These are phyloP conservation scores for Selaginella moellendorffii DNA, from an alignment of 75 land plant species.

Conservation along the genomic window DNA sequence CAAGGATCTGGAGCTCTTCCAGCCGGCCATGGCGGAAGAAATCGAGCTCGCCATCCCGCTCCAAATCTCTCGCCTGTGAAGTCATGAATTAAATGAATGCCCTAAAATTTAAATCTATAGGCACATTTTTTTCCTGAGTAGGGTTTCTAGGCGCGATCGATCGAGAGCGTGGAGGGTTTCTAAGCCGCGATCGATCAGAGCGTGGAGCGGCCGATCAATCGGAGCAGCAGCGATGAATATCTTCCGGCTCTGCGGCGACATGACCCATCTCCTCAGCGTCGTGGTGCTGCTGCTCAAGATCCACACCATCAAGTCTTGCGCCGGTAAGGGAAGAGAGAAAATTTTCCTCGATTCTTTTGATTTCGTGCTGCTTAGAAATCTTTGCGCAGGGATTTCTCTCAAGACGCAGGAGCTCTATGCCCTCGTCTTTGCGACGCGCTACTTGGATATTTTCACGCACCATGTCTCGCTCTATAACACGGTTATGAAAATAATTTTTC, in stretches of 20 bases:
- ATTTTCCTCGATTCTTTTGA: not conserved
- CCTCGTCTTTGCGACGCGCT: slow-evolving; percentile 51
- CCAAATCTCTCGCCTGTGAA: slow-evolving; percentile 51
- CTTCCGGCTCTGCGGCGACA: not conserved
- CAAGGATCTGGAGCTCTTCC: slow-evolving; percentile 25
- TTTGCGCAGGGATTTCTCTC: slow-evolving; percentile 46
- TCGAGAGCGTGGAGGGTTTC: too few species aligned
- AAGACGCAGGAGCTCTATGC: slow-evolving; percentile 77
- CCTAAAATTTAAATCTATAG: too few species aligned
- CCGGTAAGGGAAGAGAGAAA: not conserved
- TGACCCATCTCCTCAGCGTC: not conserved
- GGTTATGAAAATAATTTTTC: slow-evolving; percentile 58
- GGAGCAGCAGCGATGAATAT: too few species aligned
- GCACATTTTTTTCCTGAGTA: too few species aligned
- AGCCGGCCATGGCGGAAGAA: slow-evolving; percentile 31
- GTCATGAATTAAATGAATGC: too few species aligned
- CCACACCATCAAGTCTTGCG: not conserved
- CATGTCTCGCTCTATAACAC: slow-evolving; percentile 63
- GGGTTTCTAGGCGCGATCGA: too few species aligned
- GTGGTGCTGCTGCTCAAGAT: not conserved
- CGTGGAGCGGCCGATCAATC: too few species aligned
- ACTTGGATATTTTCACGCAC: slow-evolving; percentile 54
- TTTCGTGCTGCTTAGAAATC: not conserved
- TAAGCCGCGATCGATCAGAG: too few species aligned
- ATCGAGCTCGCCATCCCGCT: slow-evolving; percentile 23